These are phyloP conservation scores for Saccharata proteae DNA, from an alignment of 2,329 filamentous ascomycete species.

Conservation along the genomic window DNA sequence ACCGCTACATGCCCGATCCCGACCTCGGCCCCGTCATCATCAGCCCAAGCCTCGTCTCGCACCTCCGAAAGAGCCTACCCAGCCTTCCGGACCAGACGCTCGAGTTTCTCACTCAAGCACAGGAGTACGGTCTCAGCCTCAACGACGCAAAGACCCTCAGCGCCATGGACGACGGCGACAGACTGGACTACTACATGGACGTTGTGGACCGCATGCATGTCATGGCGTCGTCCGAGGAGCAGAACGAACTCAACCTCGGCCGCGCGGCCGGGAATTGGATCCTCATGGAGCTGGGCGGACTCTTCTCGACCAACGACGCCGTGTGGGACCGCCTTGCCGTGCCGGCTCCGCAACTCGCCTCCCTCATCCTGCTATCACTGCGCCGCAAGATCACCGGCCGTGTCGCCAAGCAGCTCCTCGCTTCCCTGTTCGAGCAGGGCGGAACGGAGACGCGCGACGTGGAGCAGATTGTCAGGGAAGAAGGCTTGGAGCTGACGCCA, in stretches of 20 bases:
- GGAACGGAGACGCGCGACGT: slow-evolving; percentile 37
- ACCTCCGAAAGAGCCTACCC: slow-evolving; percentile 53
- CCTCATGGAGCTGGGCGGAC: slow-evolving; percentile 39
- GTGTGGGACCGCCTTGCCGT: slow-evolving; percentile 32
- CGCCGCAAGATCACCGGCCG: slow-evolving; percentile 37
- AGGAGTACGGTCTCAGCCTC: slow-evolving; percentile 54
- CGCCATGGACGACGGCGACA: slow-evolving; percentile 62
- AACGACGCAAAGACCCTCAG: slow-evolving; percentile 79
- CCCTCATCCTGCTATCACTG: slow-evolving; percentile 30
- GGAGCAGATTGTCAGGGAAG: slow-evolving; percentile 42
- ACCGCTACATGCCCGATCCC: slow-evolving; percentile 96
- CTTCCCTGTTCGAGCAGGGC: slow-evolving; percentile 41
- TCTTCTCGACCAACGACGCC: slow-evolving; percentile 26
- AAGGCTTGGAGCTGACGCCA: slow-evolving; percentile 42
- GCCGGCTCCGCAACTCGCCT: slow-evolving; percentile 27
- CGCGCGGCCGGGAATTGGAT: slow-evolving; percentile 48
- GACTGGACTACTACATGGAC: slow-evolving; percentile 70
- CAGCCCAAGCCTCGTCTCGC: slow-evolving; percentile 52
- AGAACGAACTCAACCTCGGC: slow-evolving; percentile 17
- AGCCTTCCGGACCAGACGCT: slow-evolving; percentile 61
- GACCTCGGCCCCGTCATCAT: slow-evolving; percentile 75
- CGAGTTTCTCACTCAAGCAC: slow-evolving; percentile 43
- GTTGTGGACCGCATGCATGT: slow-evolving; percentile 34
- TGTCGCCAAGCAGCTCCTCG: slow-evolving; percentile 49
- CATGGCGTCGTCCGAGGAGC: slow-evolving; percentile 19